Evolutionary conservation across 148 eudicot genomes (phyloP).

Genomic region (Fagopyrum esculentum): DNA sequence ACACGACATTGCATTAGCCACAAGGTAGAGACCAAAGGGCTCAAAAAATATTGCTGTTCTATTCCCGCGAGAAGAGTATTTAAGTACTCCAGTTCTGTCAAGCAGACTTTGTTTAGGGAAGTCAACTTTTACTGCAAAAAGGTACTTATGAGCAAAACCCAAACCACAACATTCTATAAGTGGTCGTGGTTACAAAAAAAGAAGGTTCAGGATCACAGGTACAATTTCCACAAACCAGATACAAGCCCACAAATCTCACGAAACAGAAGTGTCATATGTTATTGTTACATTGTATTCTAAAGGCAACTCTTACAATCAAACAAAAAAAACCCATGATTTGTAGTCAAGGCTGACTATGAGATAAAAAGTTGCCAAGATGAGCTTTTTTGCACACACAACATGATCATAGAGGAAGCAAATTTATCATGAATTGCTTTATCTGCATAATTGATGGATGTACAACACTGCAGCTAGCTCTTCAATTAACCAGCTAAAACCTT

Average conservation of each 20-base stretch:
- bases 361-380: neutral
- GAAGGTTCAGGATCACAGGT: neutral
- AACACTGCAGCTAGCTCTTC: neutral
- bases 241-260: neutral
- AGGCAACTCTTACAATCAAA: neutral
- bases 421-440: neutral
- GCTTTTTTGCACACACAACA: neutral
- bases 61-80: neutral
- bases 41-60: neutral
- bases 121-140: neutral
- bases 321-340: neutral
- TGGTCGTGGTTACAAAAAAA: neutral
- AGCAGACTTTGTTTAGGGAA: neutral
- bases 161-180: neutral
- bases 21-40: neutral
- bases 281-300: neutral
- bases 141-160: neutral
- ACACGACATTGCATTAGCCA: too few species aligned
- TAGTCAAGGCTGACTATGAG: neutral
- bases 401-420: neutral
- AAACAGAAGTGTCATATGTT: neutral
- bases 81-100: neutral
- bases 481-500: constrained; percentile 29
- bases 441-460: neutral
- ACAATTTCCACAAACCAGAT: neutral